Evolutionary conservation across 768 basidiomycete species (phyloP), one percentile per base, ranked within the genome.

Genomic region (Pleurotus platypus): DNA sequence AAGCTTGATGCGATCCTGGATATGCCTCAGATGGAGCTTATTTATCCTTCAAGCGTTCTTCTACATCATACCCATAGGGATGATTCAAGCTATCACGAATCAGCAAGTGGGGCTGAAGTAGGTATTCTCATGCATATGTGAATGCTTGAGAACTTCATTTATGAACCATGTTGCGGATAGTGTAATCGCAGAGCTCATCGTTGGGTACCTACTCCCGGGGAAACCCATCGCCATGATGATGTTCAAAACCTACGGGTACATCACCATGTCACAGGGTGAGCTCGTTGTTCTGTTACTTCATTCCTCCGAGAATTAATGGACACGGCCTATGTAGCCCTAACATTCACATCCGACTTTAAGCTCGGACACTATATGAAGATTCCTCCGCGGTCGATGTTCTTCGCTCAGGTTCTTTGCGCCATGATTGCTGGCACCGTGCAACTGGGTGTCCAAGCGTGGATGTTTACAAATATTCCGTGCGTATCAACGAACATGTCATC

Each of bases 211-310:
- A 22, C 77, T 90, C 39, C 92, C 90, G 12, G 90, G 92, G 1
- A 80, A 80, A 13, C 89, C 90, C 6, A 68, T 92, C 55, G 90
- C 91, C 0, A 89, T 84, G 78, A 90, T 92, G 90, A 74, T 92
- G 75, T 91, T 91, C 79, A 92, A 90, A 80, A 88, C 87, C 0
- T 90, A 78, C 77, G 88, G 89, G 24, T 90, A 89, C 62, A 85
- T 87, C 59, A 84, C 81, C 47, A 82, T 84, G 78, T 75, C 76
- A 2, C 84, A 86, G 66, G 78, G 73, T 56, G 56, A 11, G 46
- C 63, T 35, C 8, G 30, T 30, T 35, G 9, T 35, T 45, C n/a
- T 16, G 16, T 45, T 45, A 45, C 42, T 11, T 27, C 50, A n/a
- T 40, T 5, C 37, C 11, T 27, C 45, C 24, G 16, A 27, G 12